Percentiles rank a stretch among this genome's conserved stretches.
Evolutionary conservation across 1,284 basidiomycete species (phyloP).

Genomic region (Testicularia cyperi): DNA sequence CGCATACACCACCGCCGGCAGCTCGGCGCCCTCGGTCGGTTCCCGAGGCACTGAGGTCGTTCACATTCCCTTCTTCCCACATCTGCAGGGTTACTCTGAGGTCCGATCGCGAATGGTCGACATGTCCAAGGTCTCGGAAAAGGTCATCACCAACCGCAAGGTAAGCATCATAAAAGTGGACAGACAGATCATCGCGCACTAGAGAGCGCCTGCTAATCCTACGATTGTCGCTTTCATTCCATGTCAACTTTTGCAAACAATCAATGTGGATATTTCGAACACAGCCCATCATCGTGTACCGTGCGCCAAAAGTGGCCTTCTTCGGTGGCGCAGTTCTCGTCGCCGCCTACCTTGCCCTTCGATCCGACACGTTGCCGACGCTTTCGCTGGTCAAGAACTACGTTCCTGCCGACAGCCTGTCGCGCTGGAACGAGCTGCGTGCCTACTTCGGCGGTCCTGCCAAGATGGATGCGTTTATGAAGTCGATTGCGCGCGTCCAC

Average conservation of each 20-base stretch:
- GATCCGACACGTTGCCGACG: constrained; percentile 22
- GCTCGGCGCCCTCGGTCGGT: constrained; percentile 9
- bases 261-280: too few relatives aligned
- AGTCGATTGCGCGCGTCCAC: constrained; percentile 20
- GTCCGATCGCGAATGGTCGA: constrained; percentile 30
- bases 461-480: constrained; percentile 23
- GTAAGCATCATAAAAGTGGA: too few relatives aligned
- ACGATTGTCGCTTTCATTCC: not conserved
- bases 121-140: constrained; percentile 16
- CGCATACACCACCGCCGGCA: constrained; percentile 16
- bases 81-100: constrained; percentile 23
- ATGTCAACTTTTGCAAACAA: too few relatives aligned
- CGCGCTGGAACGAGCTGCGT: constrained; percentile 28
- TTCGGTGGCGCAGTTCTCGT: not conserved
- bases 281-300: constrained; percentile 27
- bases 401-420: constrained; percentile 9
- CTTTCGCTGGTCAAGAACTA: constrained; percentile 12
- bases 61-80: constrained; percentile 27
- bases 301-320: constrained; percentile 20
- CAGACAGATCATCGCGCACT: too few relatives aligned
- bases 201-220: not conserved
- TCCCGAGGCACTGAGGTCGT: constrained; percentile 13
- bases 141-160: constrained; percentile 32
- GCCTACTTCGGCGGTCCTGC: constrained; percentile 23
- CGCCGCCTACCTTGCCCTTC: constrained; percentile 16